Percentiles rank a stretch among this genome's conserved stretches.
Conservation (phyloP, 2,329 filamentous ascomycete genomes). For the Aspergillus hortae region DNA sequence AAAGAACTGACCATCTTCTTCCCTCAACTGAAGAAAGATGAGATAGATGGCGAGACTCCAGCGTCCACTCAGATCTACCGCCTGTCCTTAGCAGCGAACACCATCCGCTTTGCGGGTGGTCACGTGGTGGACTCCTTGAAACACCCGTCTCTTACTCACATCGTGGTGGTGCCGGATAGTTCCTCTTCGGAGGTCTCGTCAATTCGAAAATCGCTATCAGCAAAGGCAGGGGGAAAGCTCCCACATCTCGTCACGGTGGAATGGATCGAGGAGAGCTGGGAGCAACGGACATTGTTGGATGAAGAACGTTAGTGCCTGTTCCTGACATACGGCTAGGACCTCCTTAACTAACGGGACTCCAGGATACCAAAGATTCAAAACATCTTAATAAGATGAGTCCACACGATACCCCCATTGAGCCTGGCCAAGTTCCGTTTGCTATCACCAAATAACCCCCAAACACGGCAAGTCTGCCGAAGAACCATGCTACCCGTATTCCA, state of each 20-base stretch:
- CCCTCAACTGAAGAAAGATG: constrained; percentile 8
- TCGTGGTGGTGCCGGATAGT: constrained; percentile 57
- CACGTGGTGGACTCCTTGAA: constrained; percentile 49
- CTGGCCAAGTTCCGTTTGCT: neutral
- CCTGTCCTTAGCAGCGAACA: constrained; percentile 50
- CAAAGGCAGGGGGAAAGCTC: constrained; percentile 42
- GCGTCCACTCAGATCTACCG: constrained; percentile 16
- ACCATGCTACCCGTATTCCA: no score
- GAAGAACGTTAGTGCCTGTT: constrained; percentile 57
- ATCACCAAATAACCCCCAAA: neutral
- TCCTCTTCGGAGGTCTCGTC: constrained; percentile 41
- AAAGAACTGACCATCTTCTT: constrained; percentile 46
- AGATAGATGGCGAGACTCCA: neutral
- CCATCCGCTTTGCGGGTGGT: constrained; percentile 68
- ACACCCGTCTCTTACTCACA: constrained; percentile 64
- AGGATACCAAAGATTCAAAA: constrained; percentile 1
- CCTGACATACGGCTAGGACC: neutral
- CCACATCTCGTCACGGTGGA: constrained; percentile 65
- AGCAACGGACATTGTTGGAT: constrained; percentile 71
- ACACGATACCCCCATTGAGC: neutral
- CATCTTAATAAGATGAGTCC: neutral
- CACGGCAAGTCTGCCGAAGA: no score
- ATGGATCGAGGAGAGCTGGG: constrained; percentile 82
- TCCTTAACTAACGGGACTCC: neutral
- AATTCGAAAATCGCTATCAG: constrained; percentile 29